A percentile compares a stretch with the other conserved stretches of the same genome.
Conservation (phyloP, 441 rosid species). For the Aquilaria agallochum region DNA sequence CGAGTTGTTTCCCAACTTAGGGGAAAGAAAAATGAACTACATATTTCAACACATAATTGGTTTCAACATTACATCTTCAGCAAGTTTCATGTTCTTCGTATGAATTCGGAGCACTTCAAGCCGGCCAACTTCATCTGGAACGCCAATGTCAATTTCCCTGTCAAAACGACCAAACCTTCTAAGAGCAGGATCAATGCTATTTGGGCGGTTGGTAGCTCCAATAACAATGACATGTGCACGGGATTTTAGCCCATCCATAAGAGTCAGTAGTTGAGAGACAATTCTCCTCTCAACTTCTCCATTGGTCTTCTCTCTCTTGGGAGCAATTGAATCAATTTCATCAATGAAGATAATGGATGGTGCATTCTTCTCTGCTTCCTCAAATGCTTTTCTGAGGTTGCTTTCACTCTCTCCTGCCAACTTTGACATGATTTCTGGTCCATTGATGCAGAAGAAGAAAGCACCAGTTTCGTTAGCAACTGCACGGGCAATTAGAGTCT, state of each 20-base stretch:
- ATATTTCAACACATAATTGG: not conserved
- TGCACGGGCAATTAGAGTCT: slow-evolving; percentile 63
- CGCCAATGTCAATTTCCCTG: slow-evolving; percentile 62
- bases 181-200: slow-evolving; percentile 62
- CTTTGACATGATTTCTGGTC: slow-evolving; percentile 69
- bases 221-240: slow-evolving; percentile 66
- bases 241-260: slow-evolving; percentile 65
- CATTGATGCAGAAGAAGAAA: slow-evolving; percentile 63
- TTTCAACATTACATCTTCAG: slow-evolving; percentile 43
- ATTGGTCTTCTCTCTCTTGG: slow-evolving; percentile 62
- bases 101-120: slow-evolving; percentile 69
- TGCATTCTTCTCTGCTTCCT: slow-evolving; percentile 68
- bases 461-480: slow-evolving; percentile 73
- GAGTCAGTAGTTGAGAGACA: slow-evolving; percentile 61
- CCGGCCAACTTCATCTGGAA: slow-evolving; percentile 66
- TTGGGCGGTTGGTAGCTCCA: slow-evolving; percentile 67
- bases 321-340: slow-evolving; percentile 68
- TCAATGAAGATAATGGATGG: slow-evolving; percentile 62
- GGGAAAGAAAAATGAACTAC: not conserved
- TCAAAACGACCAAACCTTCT: slow-evolving; percentile 66
- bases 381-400: slow-evolving; percentile 64
- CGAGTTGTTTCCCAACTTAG: not conserved
- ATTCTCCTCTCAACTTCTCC: slow-evolving; percentile 80
- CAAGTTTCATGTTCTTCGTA: slow-evolving; percentile 66
- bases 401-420: slow-evolving; percentile 74